phyloP scores from a whole-genome alignment of 192 early-diverging fungal species.

The Spizellomyces punctatus region DNA sequence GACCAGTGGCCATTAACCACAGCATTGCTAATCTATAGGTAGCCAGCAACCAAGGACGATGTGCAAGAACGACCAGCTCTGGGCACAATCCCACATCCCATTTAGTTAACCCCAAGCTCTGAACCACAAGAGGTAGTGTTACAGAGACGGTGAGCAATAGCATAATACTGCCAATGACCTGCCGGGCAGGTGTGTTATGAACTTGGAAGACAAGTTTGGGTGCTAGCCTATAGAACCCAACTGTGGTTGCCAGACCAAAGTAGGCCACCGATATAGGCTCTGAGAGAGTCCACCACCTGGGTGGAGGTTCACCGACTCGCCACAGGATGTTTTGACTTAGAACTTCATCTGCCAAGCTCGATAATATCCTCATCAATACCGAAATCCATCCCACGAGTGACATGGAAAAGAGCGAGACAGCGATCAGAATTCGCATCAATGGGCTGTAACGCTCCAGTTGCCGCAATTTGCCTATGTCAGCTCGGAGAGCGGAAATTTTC shows the following conservation, averaged over 20 bases:
- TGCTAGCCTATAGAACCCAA: slow-evolving; percentile 24
- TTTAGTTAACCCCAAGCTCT: slow-evolving; percentile 11
- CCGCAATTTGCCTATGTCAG: slow-evolving; percentile 51
- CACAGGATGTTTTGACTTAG: neutral
- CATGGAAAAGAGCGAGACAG: neutral
- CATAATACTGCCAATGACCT: slow-evolving; percentile 23
- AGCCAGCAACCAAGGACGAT: neutral
- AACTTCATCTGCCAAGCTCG: slow-evolving; percentile 7
- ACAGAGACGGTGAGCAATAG: slow-evolving; percentile 26
- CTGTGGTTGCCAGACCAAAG: slow-evolving; percentile 18
- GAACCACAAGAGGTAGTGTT: slow-evolving; percentile 17
- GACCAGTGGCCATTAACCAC: neutral
- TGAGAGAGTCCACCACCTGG: slow-evolving; percentile 8
- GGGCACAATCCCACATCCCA: neutral
- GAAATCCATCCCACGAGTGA: slow-evolving; percentile 7
- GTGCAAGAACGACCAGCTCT: neutral
- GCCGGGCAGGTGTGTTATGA: slow-evolving; percentile 18
- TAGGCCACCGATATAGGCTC: slow-evolving; percentile 14
- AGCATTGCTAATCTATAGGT: neutral
- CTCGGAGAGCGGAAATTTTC: slow-evolving; percentile 53
- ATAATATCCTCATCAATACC: slow-evolving; percentile 12
- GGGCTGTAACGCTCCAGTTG: slow-evolving; percentile 2
- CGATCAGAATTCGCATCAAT: slow-evolving; percentile 2
- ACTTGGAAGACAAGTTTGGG: slow-evolving; percentile 5
- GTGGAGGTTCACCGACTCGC: slow-evolving; percentile 7